Percentiles rank a stretch among this genome's conserved stretches.
Evolutionary conservation across 371 early-diverging fungal genomes (phyloP).

Genomic region (Nematocida sp.): DNA sequence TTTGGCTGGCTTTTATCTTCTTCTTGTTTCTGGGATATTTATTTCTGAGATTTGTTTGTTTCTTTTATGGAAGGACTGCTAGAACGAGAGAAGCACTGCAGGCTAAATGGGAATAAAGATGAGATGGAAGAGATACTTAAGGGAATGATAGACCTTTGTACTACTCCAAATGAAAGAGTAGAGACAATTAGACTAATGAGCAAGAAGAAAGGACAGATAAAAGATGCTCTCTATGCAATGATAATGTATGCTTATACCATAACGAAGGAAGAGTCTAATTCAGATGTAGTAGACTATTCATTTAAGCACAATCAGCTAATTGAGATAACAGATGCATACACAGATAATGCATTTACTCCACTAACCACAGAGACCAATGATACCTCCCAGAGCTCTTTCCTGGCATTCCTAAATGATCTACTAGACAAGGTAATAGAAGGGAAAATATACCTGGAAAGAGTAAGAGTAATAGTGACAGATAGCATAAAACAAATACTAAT

Average conservation of each 20-base stretch:
- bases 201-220: constrained; percentile 59
- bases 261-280: background rate
- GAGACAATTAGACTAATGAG: constrained; percentile 46
- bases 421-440: constrained; percentile 61
- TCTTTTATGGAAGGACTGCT: constrained; percentile 52
- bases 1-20: too few species aligned
- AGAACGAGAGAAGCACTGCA: constrained; percentile 59
- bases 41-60: too few species aligned
- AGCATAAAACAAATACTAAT: constrained; percentile 52
- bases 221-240: constrained; percentile 48
- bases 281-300: constrained; percentile 3
- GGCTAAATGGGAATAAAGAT: constrained; percentile 55
- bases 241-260: constrained; percentile 49
- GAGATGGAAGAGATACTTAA: constrained; percentile 37
- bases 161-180: constrained; percentile 46
- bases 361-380: background rate
- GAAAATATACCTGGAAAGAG: constrained; percentile 62
- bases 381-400: background rate
- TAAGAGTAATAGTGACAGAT: constrained; percentile 57
- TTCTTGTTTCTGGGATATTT: too few species aligned
- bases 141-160: constrained; percentile 41
- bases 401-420: constrained; percentile 40
- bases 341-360: too few species aligned
- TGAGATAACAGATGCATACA: background rate
- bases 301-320: background rate